A percentile compares a stretch with the other conserved stretches of the same genome.
Evolutionary conservation across 306 rosid genomes (phyloP).

Genomic region (Cicer pinnatifidum): DNA sequence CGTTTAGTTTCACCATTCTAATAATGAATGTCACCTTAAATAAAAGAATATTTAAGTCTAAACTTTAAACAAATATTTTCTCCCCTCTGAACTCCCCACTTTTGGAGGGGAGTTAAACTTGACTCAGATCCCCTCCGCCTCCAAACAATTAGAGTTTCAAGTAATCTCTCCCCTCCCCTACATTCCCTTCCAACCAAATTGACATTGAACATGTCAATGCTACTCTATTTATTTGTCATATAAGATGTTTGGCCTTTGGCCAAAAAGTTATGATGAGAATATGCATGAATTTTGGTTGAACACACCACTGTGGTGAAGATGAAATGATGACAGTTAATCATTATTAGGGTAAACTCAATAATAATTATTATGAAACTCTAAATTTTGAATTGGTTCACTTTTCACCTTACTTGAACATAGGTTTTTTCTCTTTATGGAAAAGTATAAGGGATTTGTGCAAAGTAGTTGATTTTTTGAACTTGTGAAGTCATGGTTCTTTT

Average conservation of each 20-base stretch:
- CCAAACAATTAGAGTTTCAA: no score
- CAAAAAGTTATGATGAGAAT: constrained; percentile 3
- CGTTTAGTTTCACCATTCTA: no score
- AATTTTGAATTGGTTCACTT: neutral
- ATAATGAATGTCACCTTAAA: no score
- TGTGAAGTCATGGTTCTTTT: neutral
- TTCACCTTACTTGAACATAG: neutral
- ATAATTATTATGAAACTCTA: constrained; percentile 10
- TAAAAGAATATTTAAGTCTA: no score
- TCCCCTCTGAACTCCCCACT: no score
- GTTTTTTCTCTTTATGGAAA: neutral
- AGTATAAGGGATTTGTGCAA: neutral
- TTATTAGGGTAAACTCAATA: neutral
- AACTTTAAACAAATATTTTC: no score
- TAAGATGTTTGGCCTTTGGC: constrained; percentile 17
- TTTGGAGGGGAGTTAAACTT: no score
- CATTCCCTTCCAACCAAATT: no score
- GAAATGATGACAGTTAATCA: neutral
- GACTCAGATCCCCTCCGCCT: no score
- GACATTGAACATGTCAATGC: neutral
- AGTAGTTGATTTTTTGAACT: neutral
- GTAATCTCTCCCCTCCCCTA: no score
- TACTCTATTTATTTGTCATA: constrained; percentile 10
- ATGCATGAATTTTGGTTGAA: constrained; percentile 16
- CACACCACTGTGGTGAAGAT: neutral